A percentile compares a stretch with the other conserved stretches of the same genome.
Evolutionary conservation across 78 protist genomes (phyloP).

Genomic region (Dictyostelium brefeldianum): DNA sequence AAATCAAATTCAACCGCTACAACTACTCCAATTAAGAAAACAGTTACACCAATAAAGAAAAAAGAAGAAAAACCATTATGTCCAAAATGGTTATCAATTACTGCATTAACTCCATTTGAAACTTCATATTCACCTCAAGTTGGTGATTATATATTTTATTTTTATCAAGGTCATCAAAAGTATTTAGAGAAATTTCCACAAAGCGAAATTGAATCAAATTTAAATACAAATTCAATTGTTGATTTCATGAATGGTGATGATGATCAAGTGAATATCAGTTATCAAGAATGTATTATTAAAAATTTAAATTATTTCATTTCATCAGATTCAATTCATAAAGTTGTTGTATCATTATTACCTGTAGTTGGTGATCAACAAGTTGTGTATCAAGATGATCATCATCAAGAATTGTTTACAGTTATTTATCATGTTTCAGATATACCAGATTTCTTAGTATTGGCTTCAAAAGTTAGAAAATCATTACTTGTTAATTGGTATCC

Average conservation of each 20-base stretch:
- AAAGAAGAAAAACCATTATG: slow-evolving; percentile 17
- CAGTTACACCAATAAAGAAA: not conserved
- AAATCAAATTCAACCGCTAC: not conserved
- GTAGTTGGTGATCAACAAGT: not conserved
- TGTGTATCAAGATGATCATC: not conserved
- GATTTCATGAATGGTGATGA: not conserved
- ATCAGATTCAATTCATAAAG: slow-evolving; percentile 1
- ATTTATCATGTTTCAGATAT: slow-evolving; percentile 69
- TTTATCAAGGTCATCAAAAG: slow-evolving; percentile 65
- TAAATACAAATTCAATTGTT: not conserved
- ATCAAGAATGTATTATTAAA: slow-evolving; percentile 16
- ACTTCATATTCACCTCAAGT: slow-evolving; percentile 66
- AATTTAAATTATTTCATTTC: slow-evolving; percentile 42
- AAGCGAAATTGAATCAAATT: not conserved
- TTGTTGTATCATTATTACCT: not conserved
- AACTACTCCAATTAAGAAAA: not conserved
- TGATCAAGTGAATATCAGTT: not conserved
- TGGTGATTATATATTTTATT: slow-evolving; percentile 62
- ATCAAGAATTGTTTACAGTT: not conserved
- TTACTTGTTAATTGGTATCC: not conserved
- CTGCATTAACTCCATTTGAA: not conserved
- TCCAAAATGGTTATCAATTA: slow-evolving; percentile 66
- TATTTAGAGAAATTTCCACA: slow-evolving; percentile 58
- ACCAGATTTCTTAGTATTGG: slow-evolving; percentile 71
- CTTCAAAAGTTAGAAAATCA: slow-evolving; percentile 26